Percentiles rank a stretch among this genome's conserved stretches.
Conservation (phyloP, 2,329 filamentous ascomycete species). For the Fusarium lyarnte region DNA sequence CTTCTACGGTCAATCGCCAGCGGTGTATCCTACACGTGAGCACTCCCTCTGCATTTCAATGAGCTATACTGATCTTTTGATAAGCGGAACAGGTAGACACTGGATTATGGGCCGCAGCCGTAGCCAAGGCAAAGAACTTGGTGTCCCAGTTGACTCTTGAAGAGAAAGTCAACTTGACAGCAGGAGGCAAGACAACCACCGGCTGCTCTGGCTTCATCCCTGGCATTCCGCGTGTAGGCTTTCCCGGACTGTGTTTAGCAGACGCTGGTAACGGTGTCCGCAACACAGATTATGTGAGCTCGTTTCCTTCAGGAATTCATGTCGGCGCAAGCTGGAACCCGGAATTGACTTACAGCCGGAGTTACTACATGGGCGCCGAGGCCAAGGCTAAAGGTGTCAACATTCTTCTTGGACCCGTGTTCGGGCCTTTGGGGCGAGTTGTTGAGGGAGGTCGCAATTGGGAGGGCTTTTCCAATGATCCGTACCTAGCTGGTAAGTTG, state of each 20-base stretch:
- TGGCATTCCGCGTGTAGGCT: background rate
- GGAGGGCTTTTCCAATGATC: constrained; percentile 16
- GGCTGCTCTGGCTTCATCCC: constrained; percentile 14
- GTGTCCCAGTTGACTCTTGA: constrained; percentile 7
- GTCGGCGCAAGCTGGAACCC: constrained; percentile 20
- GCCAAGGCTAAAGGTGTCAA: constrained; percentile 7
- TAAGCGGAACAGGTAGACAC: background rate
- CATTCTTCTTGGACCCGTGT: background rate
- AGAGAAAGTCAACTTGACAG: constrained; percentile 24
- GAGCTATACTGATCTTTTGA: background rate
- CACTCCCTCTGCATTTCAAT: rapidly evolving
- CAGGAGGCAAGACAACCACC: background rate
- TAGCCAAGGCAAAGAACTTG: background rate
- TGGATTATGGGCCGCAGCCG: background rate
- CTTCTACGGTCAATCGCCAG: constrained; percentile 9
- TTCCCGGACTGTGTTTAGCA: constrained; percentile 1
- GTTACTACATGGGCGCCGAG: constrained; percentile 12
- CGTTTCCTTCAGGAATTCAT: constrained; percentile 7
- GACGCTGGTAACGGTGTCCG: constrained; percentile 10
- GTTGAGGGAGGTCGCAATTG: constrained; percentile 4
- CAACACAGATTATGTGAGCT: constrained; percentile 13
- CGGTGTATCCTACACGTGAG: constrained; percentile 9
- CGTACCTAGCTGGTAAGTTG: constrained; percentile 1
- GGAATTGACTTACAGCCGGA: constrained; percentile 8
- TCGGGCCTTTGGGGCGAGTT: constrained; percentile 1